These are phyloP conservation scores for Tetragonia tetragonoides DNA, from an alignment of 148 eudicot species.

Conservation along the genomic window DNA sequence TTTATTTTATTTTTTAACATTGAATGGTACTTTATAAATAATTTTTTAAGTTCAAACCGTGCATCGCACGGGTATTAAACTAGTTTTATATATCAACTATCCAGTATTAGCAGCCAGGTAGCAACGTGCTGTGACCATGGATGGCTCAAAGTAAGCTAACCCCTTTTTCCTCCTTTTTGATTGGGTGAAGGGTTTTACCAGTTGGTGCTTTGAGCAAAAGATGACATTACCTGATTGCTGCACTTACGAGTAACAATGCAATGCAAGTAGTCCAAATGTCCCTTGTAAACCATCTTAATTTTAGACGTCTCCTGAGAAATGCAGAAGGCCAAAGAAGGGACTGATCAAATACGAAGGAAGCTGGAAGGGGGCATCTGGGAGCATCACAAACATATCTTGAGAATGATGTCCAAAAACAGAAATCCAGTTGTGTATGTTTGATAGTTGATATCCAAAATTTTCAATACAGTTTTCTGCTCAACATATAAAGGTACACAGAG, in stretches of 20 bases:
- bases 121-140: neutral
- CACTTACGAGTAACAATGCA: constrained; percentile 64
- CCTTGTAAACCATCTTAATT: constrained; percentile 76
- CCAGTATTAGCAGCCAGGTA: neutral
- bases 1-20: too few relatives aligned
- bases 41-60: too few relatives aligned
- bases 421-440: neutral
- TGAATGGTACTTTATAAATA: too few relatives aligned
- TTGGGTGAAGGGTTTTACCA: neutral
- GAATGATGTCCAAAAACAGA: neutral
- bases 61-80: too few relatives aligned
- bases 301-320: constrained; percentile 61
- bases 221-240: constrained; percentile 64
- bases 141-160: neutral
- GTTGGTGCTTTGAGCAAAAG: constrained; percentile 9
- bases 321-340: neutral
- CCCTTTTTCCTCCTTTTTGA: neutral
- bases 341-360: constrained; percentile 6
- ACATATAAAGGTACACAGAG: neutral
- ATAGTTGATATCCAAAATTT: neutral
- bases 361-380: neutral
- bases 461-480: neutral
- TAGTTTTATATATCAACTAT: neutral
- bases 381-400: neutral
- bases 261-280: constrained; percentile 86